Conservation (phyloP, 2,329 filamentous ascomycete species). For the Metarhizium sp. region DNA sequence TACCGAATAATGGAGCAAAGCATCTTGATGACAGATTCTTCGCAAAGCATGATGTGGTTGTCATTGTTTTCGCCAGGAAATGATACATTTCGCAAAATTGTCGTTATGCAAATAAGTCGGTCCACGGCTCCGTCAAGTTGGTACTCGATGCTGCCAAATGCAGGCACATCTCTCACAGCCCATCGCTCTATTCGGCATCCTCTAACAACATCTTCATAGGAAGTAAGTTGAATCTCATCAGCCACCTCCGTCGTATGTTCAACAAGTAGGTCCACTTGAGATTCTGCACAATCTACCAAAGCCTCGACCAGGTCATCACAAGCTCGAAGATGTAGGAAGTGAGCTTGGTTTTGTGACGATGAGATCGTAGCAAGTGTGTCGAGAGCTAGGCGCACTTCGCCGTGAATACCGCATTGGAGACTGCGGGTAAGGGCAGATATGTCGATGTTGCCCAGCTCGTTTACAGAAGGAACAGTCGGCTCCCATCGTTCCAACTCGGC, state of each 20-base stretch:
- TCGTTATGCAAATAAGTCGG: slow-evolving; percentile 80
- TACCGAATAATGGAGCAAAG: slow-evolving; percentile 76
- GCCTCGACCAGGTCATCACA: slow-evolving; percentile 87
- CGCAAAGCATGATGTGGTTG: slow-evolving; percentile 68
- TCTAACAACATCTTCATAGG: slow-evolving; percentile 82
- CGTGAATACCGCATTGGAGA: slow-evolving; percentile 80
- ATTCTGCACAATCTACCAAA: slow-evolving; percentile 82
- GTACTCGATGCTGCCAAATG: slow-evolving; percentile 69
- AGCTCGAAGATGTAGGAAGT: slow-evolving; percentile 57
- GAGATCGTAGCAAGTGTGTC: slow-evolving; percentile 68
- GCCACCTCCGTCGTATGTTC: slow-evolving; percentile 80
- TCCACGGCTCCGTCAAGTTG: slow-evolving; percentile 82
- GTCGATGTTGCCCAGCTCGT: slow-evolving; percentile 81
- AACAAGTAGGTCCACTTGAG: slow-evolving; percentile 74
- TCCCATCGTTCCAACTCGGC: slow-evolving; percentile 58
- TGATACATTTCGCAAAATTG: slow-evolving; percentile 85
- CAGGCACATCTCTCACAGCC: slow-evolving; percentile 59
- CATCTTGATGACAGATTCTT: slow-evolving; percentile 71
- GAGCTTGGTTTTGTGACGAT: slow-evolving; percentile 51
- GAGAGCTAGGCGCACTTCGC: slow-evolving; percentile 80
- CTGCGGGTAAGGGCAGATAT: slow-evolving; percentile 83
- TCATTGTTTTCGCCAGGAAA: slow-evolving; percentile 53
- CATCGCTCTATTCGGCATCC: slow-evolving; percentile 68
- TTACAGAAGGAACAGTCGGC: slow-evolving; percentile 64
- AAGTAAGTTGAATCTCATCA: slow-evolving; percentile 70